These are phyloP conservation scores for Spiraea crenata DNA, from an alignment of 331 rosid species.

Conservation along the genomic window DNA sequence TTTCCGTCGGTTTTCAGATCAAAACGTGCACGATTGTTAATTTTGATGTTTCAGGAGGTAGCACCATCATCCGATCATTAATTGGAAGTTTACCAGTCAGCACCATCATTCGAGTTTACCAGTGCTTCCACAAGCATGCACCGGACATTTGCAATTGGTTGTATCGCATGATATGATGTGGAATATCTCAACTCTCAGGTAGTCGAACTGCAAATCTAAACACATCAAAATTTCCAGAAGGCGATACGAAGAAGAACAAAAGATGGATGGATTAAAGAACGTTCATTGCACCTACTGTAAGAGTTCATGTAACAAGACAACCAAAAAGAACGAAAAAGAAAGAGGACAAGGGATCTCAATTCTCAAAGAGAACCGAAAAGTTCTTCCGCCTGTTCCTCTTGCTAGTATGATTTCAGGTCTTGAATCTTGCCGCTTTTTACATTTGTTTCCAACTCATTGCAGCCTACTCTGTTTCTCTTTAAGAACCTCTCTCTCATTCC, in stretches of 20 bases:
- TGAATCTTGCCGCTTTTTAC: constrained; percentile 77
- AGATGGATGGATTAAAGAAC: constrained; percentile 22
- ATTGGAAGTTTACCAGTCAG: too few species aligned
- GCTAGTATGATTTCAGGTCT: constrained; percentile 38
- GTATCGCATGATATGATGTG: background rate
- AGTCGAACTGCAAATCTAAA: background rate
- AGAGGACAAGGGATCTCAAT: constrained; percentile 45
- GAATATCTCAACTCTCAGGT: background rate
- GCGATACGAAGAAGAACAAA: background rate
- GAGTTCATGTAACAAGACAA: constrained; percentile 44
- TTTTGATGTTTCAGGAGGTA: too few species aligned
- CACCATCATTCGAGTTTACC: too few species aligned
- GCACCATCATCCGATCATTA: too few species aligned
- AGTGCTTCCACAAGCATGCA: too few species aligned
- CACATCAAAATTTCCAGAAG: background rate
- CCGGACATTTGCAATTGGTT: background rate
- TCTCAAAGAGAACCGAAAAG: constrained; percentile 46
- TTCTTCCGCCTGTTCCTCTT: constrained; percentile 48
- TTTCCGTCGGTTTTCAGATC: too few species aligned
- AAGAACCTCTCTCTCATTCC: constrained; percentile 16
- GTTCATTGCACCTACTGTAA: constrained; percentile 38
- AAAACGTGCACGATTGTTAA: too few species aligned
- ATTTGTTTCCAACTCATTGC: constrained; percentile 65
- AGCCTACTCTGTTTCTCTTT: constrained; percentile 36
- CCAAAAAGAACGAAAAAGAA: constrained; percentile 32